phyloP scores from a whole-genome alignment of 495 filamentous ascomycete species.

The Aspergillus nidulans region DNA sequence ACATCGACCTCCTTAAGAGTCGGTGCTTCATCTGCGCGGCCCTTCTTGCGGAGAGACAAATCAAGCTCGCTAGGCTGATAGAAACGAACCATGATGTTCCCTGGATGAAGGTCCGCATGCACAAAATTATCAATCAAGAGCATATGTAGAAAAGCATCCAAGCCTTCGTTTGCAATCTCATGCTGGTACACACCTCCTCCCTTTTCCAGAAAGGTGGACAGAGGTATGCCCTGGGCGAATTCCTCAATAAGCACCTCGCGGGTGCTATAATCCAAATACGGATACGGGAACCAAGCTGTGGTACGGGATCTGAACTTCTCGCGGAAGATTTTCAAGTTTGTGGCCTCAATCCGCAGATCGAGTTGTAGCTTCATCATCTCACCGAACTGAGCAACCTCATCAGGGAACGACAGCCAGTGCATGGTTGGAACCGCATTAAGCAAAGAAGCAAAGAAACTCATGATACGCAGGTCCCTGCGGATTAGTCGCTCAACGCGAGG shows the following conservation, averaged over 20 bases:
- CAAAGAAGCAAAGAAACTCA: constrained; percentile 83
- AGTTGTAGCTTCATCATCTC: constrained; percentile 98
- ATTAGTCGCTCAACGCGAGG: constrained; percentile 87
- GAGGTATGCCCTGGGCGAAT: constrained; percentile 88
- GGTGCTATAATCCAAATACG: constrained; percentile 86
- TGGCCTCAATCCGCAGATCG: constrained; percentile 90
- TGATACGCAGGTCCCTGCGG: constrained; percentile 83
- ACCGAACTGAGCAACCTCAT: constrained; percentile 90
- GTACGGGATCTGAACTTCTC: constrained; percentile 83
- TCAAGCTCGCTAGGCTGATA: constrained; percentile 75
- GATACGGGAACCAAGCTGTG: constrained; percentile 94
- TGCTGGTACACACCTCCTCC: constrained; percentile 90
- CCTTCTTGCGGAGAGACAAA: constrained; percentile 52
- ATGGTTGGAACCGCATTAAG: constrained; percentile 91
- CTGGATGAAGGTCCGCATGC: constrained; percentile 96
- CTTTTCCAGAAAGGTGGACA: constrained; percentile 82
- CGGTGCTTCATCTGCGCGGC: constrained; percentile 49
- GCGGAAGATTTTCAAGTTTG: constrained; percentile 85
- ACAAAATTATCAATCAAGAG: constrained; percentile 96
- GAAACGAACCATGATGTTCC: constrained; percentile 99
- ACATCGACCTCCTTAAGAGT: constrained; percentile 59
- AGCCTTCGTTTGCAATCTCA: constrained; percentile 91
- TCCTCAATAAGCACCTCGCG: constrained; percentile 92
- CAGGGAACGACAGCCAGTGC: constrained; percentile 94
- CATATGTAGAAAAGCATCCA: constrained; percentile 98